Base-by-base conservation (phyloP, 495 filamentous ascomycete species). In the Penicillium subrubescens region DNA sequence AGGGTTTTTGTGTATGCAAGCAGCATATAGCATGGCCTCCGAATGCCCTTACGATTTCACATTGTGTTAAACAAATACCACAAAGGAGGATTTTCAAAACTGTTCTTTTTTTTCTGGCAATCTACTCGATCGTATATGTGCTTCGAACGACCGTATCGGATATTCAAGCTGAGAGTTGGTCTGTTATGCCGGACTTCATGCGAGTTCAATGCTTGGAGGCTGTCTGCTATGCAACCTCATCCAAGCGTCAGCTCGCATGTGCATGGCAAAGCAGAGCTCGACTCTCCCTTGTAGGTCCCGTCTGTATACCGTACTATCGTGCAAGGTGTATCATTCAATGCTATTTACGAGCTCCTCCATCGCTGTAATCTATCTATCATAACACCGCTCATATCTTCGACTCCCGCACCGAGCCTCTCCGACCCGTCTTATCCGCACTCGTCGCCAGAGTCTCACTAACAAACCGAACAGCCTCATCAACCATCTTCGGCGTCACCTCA, bases 401-500 rank as follows among this genome's bases (percentile, higher is more conserved):
- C 44, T 78, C 75, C 27, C 76, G 72, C 23, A 79, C 77, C 11
- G 74, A 77, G n/a, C 76, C 77, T 65, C 65, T 70, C 61, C 61
- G 66, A 15, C 41, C 63, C 6, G 29, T 27, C 3, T 31, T 60
- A 34, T 69, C 70, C 17, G 67, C 55, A 41, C 59, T 65, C 5
- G 62, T 63, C 10, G 72, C 71, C 27, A 83, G 59, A 8, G 78
- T 84, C 55, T 86, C 82, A 25, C 82, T 75, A 29, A 94, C 79
- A 69, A 93, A 93, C 23, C 81, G 77, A 57, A 88, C 79, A 10
- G 90, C 86, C 73, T 92, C 91, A 46, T 79, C 77, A 52, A 87
- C 79, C 94, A 98, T 97, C 15, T 82, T 87, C 0, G 77, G 63
- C 25, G 86, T 91, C 61, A 92, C 90, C 37, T 87, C 83, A 76